Evolutionary conservation across 345 rosid genomes (phyloP), one percentile per base, ranked within the genome.

Genomic region (Schrenkiella parvula): DNA sequence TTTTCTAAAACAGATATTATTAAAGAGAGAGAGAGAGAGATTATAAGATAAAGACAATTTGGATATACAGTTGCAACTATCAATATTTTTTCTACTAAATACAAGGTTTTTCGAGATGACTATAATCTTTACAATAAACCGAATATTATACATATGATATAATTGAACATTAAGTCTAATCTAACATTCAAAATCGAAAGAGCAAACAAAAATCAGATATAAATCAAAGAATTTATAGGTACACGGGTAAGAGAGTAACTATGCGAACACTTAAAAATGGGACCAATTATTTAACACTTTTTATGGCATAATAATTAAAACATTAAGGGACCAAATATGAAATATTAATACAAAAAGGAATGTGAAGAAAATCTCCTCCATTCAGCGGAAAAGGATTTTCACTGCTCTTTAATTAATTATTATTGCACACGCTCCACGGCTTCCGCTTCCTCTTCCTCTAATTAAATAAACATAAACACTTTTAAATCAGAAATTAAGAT

Each of bases 381-480:
- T 35, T 63, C 6, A 21, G 23, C 21, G 62, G 77, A 78, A 78
- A 75, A 82, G 48, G 68, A 65, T 26, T 28, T 38, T 71, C 81
- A 73, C 42, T 65, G 43, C 22, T 64, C 35, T 1, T 41, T n/a
- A n/a, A n/a, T n/a, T n/a, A n/a, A n/a, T n/a, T n/a, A n/a, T n/a
- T n/a, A n/a, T n/a, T n/a, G n/a, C n/a, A n/a, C 11, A 56, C 73
- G 72, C 72, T 68, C 64, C 54, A 3, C 1, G 14, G 8, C 62
- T 13, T 2, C 32, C n/a, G n/a, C n/a, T n/a, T n/a, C n/a, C n/a
- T n/a, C 22, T 42, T 28, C 19, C 31, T 29, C 28, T 12, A 55
- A 17, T 17, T 17, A 15, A 55, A 32, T 34, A 25, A 51, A 22
- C 17, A 22, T 19, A 47, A 47, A 19, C 26, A 8, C 13, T 2